Conservation (phyloP, 108 stramenopile genomes). For the Nitzschia sp. region DNA sequence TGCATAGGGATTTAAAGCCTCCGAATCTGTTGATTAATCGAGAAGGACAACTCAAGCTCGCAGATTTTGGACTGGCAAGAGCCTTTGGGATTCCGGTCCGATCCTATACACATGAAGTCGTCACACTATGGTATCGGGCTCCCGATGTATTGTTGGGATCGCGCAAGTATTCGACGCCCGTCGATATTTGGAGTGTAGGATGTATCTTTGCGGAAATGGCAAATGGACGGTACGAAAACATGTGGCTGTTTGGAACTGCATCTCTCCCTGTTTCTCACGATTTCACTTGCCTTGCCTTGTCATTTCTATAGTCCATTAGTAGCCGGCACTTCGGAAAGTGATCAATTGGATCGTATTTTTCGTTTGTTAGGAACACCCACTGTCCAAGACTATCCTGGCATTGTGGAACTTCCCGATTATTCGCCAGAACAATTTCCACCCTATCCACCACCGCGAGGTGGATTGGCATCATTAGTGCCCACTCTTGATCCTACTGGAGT, state of each 20-base stretch:
- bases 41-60: conserved; percentile 97
- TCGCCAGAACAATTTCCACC: conserved; percentile 67
- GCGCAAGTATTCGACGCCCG: conserved; percentile 95
- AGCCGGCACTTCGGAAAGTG: conserved; percentile 88
- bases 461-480: conserved; percentile 86
- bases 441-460: conserved; percentile 82
- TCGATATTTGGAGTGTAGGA: conserved; percentile 98
- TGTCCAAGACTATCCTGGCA: conserved; percentile 80
- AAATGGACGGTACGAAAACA: conserved; percentile 71
- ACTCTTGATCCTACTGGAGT: conserved; percentile 78
- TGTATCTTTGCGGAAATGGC: conserved; percentile 99
- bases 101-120: conserved; percentile 93
- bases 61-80: conserved; percentile 98
- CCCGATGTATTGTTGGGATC: conserved; percentile 98
- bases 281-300: no score
- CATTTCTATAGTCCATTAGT: conserved; percentile 59
- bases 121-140: conserved; percentile 99
- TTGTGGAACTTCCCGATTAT: conserved; percentile 93
- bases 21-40: conserved; percentile 97
- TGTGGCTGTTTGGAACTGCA: background rate
- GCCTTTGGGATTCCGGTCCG: conserved; percentile 98
- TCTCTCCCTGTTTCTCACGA: background rate
- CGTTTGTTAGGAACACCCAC: conserved; percentile 86
- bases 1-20: conserved; percentile 95
- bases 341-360: conserved; percentile 95